Base-by-base conservation (phyloP, 352 stramenopile species). In the Lagenidium sp. region DNA sequence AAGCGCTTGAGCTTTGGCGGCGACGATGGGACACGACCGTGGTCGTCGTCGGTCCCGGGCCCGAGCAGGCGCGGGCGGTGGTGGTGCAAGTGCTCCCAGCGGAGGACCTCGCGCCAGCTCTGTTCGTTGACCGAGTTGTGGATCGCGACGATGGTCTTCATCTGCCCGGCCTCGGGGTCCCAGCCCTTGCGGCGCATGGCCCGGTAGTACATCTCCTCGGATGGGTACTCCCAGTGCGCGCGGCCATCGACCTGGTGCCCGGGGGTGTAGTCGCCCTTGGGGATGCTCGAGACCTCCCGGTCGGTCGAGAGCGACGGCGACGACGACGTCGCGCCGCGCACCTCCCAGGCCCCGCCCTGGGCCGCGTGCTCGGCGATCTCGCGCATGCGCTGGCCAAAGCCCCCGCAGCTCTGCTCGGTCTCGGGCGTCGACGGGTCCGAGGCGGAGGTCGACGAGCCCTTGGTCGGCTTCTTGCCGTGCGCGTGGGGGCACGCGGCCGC, bases 51-150 rank as follows among this genome's bases (percentile, higher is more conserved):
- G 15, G 77, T 88, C 34, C 20, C 34, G 7, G 34, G 13, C 20
- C 20, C 34, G 7, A 21, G 34, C 34, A n/a, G 13, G 29, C 12
- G 16, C 18, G 16, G 6, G 7, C 30, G 30, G 13, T 31, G 41
- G 30, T 7, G 21, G 34, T 60, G 45, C 41, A 79, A 64, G 18
- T 56, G 66, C 64, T 98, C 94, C 87, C 89, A 98, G 52, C 94
- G 77, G 18, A 86, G 65, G 39, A 98, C 85, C 53, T 98, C 73
- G 20, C 52, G 55, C 95, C 95, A 98, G 23, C 87, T 97, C 47
- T 97, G 75, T 63, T 98, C 94, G 60, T 98, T 98, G 44, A 98
- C 91, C 15, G 88, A 84, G 63, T 99, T 99, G 72, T 99, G 95
- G 55, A 99, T 98, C 31, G 80, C 77, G n/a, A 99, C 77, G 43